phyloP scores from a whole-genome alignment of 2,329 filamentous ascomycete species.

The Pezicula carpinea region DNA sequence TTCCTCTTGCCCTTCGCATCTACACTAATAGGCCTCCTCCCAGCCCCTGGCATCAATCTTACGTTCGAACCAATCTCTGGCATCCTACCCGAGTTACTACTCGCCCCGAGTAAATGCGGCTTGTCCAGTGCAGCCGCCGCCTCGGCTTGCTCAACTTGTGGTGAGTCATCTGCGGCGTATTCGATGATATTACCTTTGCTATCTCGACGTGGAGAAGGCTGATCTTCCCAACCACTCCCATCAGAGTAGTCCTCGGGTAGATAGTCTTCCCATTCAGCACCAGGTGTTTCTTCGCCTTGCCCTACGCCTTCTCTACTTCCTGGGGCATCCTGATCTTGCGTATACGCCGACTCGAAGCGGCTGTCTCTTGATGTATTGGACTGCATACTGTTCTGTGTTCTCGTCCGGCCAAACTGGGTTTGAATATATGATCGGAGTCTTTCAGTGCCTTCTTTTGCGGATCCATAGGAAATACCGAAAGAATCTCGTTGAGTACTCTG shows the following conservation, averaged over 20 bases:
- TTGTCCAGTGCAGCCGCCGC: not conserved
- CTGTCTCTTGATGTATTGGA: conserved; percentile 18
- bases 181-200: conserved; percentile 11
- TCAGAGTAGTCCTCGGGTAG: conserved; percentile 13
- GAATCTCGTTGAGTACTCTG: conserved; percentile 16
- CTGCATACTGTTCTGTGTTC: conserved; percentile 13
- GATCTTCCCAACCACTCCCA: conserved; percentile 18
- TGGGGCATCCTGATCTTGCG: conserved; percentile 4
- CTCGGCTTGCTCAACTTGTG: conserved; percentile 1
- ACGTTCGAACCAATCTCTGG: conserved; percentile 9
- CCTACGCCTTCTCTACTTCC: conserved; percentile 1
- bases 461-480: conserved; percentile 19
- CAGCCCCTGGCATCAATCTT: conserved; percentile 14
- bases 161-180: conserved; percentile 3
- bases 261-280: conserved; percentile 14
- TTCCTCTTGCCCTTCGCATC: conserved; percentile 13
- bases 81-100: conserved; percentile 6
- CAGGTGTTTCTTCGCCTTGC: not conserved
- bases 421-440: conserved; percentile 22
- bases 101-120: not conserved
- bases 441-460: conserved; percentile 23
- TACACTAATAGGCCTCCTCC: conserved; percentile 20
- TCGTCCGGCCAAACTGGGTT: conserved; percentile 10
- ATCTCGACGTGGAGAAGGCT: conserved; percentile 7
- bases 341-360: conserved; percentile 22